Conservation (phyloP, 169 alveolate genomes). For the Plasmodium yoelii region DNA sequence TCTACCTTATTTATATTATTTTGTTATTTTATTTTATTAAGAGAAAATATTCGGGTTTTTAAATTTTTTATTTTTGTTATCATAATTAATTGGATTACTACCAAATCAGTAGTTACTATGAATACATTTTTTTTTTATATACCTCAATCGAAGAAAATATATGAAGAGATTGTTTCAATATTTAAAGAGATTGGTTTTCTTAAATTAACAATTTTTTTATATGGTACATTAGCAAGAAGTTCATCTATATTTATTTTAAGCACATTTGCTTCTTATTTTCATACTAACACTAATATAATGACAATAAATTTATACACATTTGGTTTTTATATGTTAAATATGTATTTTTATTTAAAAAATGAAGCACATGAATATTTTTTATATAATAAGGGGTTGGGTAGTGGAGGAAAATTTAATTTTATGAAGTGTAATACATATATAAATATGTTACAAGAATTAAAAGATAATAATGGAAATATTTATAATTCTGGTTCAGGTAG, state of each 20-base stretch:
- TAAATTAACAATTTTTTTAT: constrained; percentile 44
- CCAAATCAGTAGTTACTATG: constrained; percentile 62
- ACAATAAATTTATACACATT: constrained; percentile 45
- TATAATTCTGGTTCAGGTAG: neutral
- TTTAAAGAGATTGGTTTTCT: constrained; percentile 49
- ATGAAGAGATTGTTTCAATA: constrained; percentile 36
- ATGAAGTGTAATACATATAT: constrained; percentile 67
- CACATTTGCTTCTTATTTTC: constrained; percentile 73
- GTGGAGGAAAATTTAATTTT: constrained; percentile 11
- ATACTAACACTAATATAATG: constrained; percentile 45
- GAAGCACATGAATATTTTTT: constrained; percentile 61
- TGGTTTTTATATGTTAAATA: constrained; percentile 44
- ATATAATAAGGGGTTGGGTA: neutral
- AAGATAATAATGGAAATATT: neutral
- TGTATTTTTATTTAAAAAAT: constrained; percentile 69
- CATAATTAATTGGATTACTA: constrained; percentile 63
- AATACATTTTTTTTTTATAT: constrained; percentile 52
- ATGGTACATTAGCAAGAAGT: constrained; percentile 71
- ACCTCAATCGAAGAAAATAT: constrained; percentile 37
- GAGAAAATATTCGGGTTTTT: constrained; percentile 54
- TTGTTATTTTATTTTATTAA: constrained; percentile 41
- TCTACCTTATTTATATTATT: constrained; percentile 34
- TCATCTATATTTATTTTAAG: constrained; percentile 68
- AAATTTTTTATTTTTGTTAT: constrained; percentile 68
- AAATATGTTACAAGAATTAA: constrained; percentile 34